Conservation (phyloP, 768 basidiomycete genomes). For the Lyophyllum shimeji region DNA sequence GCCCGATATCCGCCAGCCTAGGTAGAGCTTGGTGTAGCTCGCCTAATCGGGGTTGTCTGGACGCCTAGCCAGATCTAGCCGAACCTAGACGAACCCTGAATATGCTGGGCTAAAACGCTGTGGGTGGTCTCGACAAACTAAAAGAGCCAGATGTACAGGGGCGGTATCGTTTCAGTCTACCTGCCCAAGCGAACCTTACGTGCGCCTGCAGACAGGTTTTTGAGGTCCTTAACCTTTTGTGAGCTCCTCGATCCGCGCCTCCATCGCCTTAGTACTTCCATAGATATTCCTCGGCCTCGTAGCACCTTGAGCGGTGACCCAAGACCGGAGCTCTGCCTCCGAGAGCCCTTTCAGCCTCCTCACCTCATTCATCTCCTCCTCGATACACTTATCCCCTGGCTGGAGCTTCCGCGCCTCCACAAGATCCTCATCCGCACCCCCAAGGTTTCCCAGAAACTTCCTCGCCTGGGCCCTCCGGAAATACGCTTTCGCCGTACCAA, state of each 20-base stretch:
- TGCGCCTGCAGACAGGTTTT: no score
- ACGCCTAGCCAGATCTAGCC: no score
- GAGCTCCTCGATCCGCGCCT: not conserved
- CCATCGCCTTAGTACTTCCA: not conserved
- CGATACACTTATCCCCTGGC: not conserved
- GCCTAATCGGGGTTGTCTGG: no score
- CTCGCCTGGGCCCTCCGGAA: slow-evolving; percentile 1
- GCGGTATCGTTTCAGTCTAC: no score
- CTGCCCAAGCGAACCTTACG: no score
- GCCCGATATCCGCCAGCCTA: no score
- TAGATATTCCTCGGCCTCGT: not conserved
- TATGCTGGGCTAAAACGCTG: no score
- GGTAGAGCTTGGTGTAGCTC: no score
- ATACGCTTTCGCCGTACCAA: not conserved
- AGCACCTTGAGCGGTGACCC: not conserved
- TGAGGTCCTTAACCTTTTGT: not conserved
- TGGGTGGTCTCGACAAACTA: no score
- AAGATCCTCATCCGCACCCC: not conserved
- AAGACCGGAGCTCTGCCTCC: not conserved
- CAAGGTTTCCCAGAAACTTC: not conserved
- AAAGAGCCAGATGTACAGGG: no score
- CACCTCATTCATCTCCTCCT: not conserved
- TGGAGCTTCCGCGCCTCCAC: not conserved
- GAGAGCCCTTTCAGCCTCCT: not conserved
- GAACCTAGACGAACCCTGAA: no score